A percentile compares a stretch with the other conserved stretches of the same genome.
These are phyloP conservation scores for Leishmania aethiopica DNA, from an alignment of 208 protist species.

Conservation along the genomic window DNA sequence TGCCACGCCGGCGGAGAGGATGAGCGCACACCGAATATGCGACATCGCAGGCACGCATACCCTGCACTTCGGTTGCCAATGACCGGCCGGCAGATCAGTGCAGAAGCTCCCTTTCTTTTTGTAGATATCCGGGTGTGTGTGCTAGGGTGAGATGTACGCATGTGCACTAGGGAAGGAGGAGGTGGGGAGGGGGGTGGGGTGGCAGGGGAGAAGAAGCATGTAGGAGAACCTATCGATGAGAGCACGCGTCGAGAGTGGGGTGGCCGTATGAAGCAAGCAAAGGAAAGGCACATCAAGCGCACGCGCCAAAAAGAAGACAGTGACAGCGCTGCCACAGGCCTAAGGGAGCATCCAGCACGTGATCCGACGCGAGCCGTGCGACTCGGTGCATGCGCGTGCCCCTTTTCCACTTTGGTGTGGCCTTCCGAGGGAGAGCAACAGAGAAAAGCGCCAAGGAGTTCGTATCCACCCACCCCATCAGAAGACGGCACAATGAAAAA, in stretches of 20 bases:
- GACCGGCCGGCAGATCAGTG: background rate
- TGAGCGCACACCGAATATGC: background rate
- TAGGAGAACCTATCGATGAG: background rate
- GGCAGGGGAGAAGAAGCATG: background rate
- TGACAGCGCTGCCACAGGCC: background rate
- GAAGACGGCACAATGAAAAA: background rate
- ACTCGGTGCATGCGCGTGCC: background rate
- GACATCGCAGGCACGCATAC: constrained; percentile 12
- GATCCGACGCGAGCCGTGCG: background rate
- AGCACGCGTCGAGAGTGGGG: background rate
- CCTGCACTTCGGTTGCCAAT: background rate
- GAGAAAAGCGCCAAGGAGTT: no score
- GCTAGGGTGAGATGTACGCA: background rate
- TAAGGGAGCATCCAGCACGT: background rate
- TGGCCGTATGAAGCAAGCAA: background rate
- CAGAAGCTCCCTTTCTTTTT: background rate
- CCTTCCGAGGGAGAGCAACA: background rate
- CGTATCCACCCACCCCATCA: no score
- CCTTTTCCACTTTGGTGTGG: background rate
- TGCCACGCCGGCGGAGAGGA: constrained; percentile 8
- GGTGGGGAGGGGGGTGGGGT: background rate
- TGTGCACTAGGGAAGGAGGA: background rate
- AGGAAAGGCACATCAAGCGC: background rate
- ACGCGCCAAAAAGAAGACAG: background rate
- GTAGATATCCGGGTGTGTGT: background rate